These are phyloP conservation scores for Mortierella hygrophila DNA, from an alignment of 192 early-diverging fungal species.

Conservation along the genomic window DNA sequence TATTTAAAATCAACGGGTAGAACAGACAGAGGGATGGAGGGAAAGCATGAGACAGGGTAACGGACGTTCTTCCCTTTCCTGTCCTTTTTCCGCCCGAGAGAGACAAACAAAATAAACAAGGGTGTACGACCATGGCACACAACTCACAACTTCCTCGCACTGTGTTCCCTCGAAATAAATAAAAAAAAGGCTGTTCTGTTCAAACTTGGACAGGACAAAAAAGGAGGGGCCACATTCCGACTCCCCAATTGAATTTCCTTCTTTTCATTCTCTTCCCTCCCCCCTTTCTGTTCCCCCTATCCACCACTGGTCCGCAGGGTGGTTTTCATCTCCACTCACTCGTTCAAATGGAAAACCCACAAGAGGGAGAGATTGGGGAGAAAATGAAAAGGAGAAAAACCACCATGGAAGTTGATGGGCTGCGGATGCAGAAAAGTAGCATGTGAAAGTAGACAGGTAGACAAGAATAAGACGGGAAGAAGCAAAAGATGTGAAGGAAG, in stretches of 20 bases:
- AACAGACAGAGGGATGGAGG: not conserved
- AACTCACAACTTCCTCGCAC: not conserved
- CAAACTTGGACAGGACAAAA: not conserved
- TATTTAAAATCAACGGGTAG: too few relatives aligned
- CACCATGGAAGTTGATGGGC: not conserved
- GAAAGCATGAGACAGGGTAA: not conserved
- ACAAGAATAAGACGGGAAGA: not conserved
- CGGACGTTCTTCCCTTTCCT: not conserved
- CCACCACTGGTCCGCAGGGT: not conserved
- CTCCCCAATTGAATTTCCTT: not conserved
- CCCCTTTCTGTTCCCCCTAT: not conserved
- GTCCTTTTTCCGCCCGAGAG: not conserved
- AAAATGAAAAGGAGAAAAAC: too few relatives aligned
- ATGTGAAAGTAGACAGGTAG: not conserved
- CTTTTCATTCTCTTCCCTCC: not conserved
- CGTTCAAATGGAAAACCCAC: too few relatives aligned
- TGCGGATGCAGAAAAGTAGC: not conserved
- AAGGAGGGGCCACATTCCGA: not conserved
- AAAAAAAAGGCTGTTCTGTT: not conserved
- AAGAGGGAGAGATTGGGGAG: too few relatives aligned
- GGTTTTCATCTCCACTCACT: not conserved
- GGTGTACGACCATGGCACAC: not conserved
- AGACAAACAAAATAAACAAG: not conserved
- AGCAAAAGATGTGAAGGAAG: not conserved
- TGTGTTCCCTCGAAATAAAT: too few relatives aligned